Evolutionary conservation across 805 yeast genomes (phyloP), one percentile per base, ranked within the genome.

Genomic region (Starmerella potacharoeniae): DNA sequence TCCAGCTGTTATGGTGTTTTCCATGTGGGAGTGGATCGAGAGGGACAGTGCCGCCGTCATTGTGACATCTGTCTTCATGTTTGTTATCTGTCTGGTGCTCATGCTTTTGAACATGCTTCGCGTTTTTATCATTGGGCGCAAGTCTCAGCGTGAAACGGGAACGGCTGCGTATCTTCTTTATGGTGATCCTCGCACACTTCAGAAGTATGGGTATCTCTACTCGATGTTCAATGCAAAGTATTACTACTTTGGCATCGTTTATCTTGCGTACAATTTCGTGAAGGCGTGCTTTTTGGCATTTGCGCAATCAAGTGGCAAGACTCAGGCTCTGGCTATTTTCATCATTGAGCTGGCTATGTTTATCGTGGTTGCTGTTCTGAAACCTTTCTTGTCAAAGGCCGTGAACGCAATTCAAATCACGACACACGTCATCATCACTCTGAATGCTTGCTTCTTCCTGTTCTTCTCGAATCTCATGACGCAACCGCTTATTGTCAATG

Each of bases 151-250:
- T 33, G 69, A 74, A 50, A 82, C 79, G 66, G 80, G 83, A 50
- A 89, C 91, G 61, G 90, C 96, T 0, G 96, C 96, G 17, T 95
- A 91, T 49, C 69, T 87, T 55, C 73, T 90, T 53, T 90, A 88
- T 65, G 95, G 96, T 56, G 85, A 90, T 64, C 75, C 81, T 47
- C 71, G 72, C 33, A 76, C 87, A 36, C 76, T 89, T 66, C 79
- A 82, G 72, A 84, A 84, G 66, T 89, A 83, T 66, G 96, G 96
- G 0, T 90, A 84, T 70, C 79, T 89, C 64, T 90, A 89, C 71
- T 85, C 95, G 14, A 88, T 87, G 89, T 89, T 84, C 69, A 78
- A 79, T 59, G 95, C 96, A 22, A 74, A 74, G 30, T 81, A 76
- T 64, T 89, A 86, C 71, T 90, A 89, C 86, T 90, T 90, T 77